phyloP scores from a whole-genome alignment of 2,329 filamentous ascomycete genomes.

The Fusarium circinatum region DNA sequence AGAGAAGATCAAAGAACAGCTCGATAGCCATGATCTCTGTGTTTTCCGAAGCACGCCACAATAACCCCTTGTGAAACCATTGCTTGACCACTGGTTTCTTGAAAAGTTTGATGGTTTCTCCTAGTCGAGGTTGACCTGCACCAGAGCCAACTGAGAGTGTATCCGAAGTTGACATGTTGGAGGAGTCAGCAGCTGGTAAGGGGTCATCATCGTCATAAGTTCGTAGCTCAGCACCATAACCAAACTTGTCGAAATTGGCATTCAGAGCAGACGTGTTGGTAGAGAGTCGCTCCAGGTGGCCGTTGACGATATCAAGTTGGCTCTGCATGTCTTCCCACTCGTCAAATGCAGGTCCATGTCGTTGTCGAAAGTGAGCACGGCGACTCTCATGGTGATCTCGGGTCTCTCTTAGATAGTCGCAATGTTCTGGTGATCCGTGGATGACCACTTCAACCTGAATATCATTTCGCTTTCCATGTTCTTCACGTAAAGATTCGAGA shows the following conservation, averaged over 20 bases:
- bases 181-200: slow-evolving; percentile 15
- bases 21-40: slow-evolving; percentile 73
- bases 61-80: slow-evolving; percentile 72
- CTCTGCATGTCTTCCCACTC: slow-evolving; percentile 66
- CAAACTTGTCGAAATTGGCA: slow-evolving; percentile 71
- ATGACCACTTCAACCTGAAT: slow-evolving; percentile 66
- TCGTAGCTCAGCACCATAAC: slow-evolving; percentile 67
- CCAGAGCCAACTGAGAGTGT: slow-evolving; percentile 41
- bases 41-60: slow-evolving; percentile 68
- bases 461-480: slow-evolving; percentile 50
- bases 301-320: slow-evolving; percentile 62
- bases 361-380: slow-evolving; percentile 57
- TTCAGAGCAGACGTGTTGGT: slow-evolving; percentile 66
- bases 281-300: slow-evolving; percentile 64
- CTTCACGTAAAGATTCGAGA: slow-evolving; percentile 56
- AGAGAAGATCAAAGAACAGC: slow-evolving; percentile 72
- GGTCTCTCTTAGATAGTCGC: slow-evolving; percentile 58
- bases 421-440: slow-evolving; percentile 62
- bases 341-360: slow-evolving; percentile 62
- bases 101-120: slow-evolving; percentile 64
- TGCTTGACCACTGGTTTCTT: slow-evolving; percentile 70
- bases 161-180: slow-evolving; percentile 37
- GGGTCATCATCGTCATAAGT: slow-evolving; percentile 52
- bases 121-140: slow-evolving; percentile 41
- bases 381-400: slow-evolving; percentile 63